Percentiles rank a stretch among this genome's conserved stretches.
These are phyloP conservation scores for Nannizziopsis barbatae DNA, from an alignment of 2,329 filamentous ascomycete genomes.

Conservation along the genomic window DNA sequence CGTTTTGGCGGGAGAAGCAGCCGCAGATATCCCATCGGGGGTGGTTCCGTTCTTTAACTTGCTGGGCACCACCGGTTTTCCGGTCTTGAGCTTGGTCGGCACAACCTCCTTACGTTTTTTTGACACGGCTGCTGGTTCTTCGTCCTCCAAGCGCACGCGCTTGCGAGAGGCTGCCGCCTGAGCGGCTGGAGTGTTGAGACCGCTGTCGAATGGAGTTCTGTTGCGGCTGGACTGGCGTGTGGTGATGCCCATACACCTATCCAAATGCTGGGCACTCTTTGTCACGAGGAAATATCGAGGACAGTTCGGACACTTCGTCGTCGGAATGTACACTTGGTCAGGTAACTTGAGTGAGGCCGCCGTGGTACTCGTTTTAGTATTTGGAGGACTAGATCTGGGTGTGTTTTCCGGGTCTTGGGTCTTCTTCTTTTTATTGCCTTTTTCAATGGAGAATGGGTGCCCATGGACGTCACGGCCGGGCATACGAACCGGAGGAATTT, in stretches of 20 bases:
- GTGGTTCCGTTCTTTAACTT: conserved; percentile 36
- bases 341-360: conserved; percentile 24
- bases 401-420: conserved; percentile 28
- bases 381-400: conserved; percentile 27
- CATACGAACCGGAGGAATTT: conserved; percentile 47
- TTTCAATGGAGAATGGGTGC: conserved; percentile 35
- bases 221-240: conserved; percentile 42
- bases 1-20: neutral
- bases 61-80: conserved; percentile 30
- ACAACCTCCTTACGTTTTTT: conserved; percentile 14
- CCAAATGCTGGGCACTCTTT: conserved; percentile 49
- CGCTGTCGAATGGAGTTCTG: conserved; percentile 34
- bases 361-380: conserved; percentile 19
- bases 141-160: conserved; percentile 19
- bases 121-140: conserved; percentile 4
- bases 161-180: conserved; percentile 14
- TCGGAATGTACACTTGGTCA: conserved; percentile 30
- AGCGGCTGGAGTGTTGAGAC: conserved; percentile 19
- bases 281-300: conserved; percentile 52
- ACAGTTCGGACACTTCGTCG: conserved; percentile 46
- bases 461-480: conserved; percentile 53
- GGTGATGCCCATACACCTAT: conserved; percentile 49
- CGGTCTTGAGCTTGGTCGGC: conserved; percentile 25
- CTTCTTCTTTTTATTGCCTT: conserved; percentile 38
- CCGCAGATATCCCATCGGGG: conserved; percentile 20